phyloP scores from a whole-genome alignment of 225 moss, liverwort and hornwort genomes.

The Climacium dendroides region DNA sequence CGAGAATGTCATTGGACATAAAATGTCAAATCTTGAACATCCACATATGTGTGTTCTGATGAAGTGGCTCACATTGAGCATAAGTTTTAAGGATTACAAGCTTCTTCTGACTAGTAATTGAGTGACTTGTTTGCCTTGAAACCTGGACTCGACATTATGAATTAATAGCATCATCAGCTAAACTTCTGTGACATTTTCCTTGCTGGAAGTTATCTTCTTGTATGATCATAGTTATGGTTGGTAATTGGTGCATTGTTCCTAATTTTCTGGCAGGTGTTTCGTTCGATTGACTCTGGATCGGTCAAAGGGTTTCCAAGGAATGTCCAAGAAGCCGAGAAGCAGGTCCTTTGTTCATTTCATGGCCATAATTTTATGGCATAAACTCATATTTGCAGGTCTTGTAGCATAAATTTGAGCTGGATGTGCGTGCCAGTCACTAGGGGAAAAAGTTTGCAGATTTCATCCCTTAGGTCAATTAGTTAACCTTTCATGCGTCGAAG shows the following conservation, averaged over 20 bases:
- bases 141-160: not conserved
- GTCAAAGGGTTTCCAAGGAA: slow-evolving; percentile 57
- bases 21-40: not conserved
- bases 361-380: not conserved
- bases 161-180: not conserved
- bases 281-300: slow-evolving; percentile 85
- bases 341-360: slow-evolving; percentile 16
- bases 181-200: slow-evolving; percentile 29
- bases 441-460: not conserved
- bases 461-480: not conserved
- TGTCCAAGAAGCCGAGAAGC: slow-evolving; percentile 33
- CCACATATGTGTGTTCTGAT: not conserved
- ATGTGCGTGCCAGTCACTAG: not conserved
- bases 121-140: not conserved
- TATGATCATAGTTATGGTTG: not conserved
- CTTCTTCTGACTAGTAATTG: not conserved
- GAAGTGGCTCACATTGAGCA: not conserved
- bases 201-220: slow-evolving; percentile 24
- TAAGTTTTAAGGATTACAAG: too few species aligned
- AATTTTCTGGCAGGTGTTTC: slow-evolving; percentile 45
- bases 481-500: not conserved
- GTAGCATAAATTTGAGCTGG: not conserved
- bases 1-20: not conserved
- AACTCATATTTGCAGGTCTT: not conserved
- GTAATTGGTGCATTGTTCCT: not conserved